Percentiles rank a stretch among this genome's conserved stretches.
phyloP scores from a whole-genome alignment of 345 rosid species.

The Populus nigra region DNA sequence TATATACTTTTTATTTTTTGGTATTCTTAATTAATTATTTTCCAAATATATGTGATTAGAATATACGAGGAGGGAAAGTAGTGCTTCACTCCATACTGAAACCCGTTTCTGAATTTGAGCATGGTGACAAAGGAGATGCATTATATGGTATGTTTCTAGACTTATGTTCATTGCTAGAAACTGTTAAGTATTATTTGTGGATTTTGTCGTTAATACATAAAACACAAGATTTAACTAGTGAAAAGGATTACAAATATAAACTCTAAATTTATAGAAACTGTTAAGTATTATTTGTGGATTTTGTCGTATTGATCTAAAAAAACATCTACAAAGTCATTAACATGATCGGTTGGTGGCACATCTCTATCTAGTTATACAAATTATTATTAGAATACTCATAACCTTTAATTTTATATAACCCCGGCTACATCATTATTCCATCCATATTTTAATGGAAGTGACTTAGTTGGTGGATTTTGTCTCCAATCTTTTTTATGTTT shows the following conservation, averaged over 20 bases:
- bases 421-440: not conserved
- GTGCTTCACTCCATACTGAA: constrained; percentile 53
- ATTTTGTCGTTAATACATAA: not conserved
- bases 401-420: too few relatives aligned
- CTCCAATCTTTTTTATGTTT: not conserved
- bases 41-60: constrained; percentile 38
- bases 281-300: too few relatives aligned
- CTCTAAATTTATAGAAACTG: too few relatives aligned
- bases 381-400: too few relatives aligned
- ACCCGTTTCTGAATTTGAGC: constrained; percentile 71
- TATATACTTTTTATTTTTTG: not conserved
- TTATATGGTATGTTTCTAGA: constrained; percentile 50
- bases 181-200: not conserved
- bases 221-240: too few relatives aligned
- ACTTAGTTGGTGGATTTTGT: too few relatives aligned
- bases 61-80: constrained; percentile 78
- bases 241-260: too few relatives aligned
- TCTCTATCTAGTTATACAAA: too few relatives aligned
- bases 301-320: too few relatives aligned
- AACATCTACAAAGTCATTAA: too few relatives aligned
- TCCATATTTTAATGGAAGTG: not conserved
- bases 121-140: constrained; percentile 92
- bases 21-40: not conserved
- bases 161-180: not conserved
- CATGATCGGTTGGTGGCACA: too few relatives aligned